Conservation (phyloP, 768 basidiomycete species). For the Tricholoma bakamatsutake region DNA sequence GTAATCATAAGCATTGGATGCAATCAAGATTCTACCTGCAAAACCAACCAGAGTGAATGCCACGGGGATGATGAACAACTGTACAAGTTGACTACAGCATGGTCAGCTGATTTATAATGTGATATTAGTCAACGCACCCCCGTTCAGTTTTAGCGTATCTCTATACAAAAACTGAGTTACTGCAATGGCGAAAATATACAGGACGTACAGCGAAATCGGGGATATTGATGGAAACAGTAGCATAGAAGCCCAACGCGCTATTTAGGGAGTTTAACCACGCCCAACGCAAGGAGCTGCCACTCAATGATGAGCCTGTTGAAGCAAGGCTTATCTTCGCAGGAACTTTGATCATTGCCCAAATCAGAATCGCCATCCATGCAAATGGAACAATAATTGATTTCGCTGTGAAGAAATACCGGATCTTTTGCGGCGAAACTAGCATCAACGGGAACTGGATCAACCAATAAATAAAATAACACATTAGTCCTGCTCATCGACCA, state of each 20-base stretch:
- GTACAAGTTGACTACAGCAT: slow-evolving; percentile 57
- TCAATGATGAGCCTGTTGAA: slow-evolving; percentile 41
- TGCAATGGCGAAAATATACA: neutral
- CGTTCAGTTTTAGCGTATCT: slow-evolving; percentile 68
- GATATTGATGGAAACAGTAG: slow-evolving; percentile 73
- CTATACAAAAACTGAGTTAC: slow-evolving; percentile 20
- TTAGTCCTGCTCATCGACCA: slow-evolving; percentile 39
- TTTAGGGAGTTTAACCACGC: slow-evolving; percentile 77
- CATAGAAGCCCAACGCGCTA: slow-evolving; percentile 68
- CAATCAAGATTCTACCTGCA: slow-evolving; percentile 31
- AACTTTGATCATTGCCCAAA: slow-evolving; percentile 72
- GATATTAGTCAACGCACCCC: slow-evolving; percentile 37
- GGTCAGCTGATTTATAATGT: neutral
- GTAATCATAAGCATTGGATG: neutral
- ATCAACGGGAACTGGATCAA: slow-evolving; percentile 70
- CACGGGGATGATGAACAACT: slow-evolving; percentile 68
- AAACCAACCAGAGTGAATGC: slow-evolving; percentile 76
- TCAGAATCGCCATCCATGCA: slow-evolving; percentile 65
- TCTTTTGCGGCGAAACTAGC: slow-evolving; percentile 70
- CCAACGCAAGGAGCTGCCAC: slow-evolving; percentile 58
- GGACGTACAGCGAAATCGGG: slow-evolving; percentile 67
- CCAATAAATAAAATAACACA: slow-evolving; percentile 78
- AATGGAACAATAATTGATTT: slow-evolving; percentile 63
- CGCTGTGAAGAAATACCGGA: slow-evolving; percentile 68
- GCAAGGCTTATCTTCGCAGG: slow-evolving; percentile 59